Base-by-base conservation (phyloP, 2,329 filamentous ascomycete genomes). In the Hortaea werneckii region DNA sequence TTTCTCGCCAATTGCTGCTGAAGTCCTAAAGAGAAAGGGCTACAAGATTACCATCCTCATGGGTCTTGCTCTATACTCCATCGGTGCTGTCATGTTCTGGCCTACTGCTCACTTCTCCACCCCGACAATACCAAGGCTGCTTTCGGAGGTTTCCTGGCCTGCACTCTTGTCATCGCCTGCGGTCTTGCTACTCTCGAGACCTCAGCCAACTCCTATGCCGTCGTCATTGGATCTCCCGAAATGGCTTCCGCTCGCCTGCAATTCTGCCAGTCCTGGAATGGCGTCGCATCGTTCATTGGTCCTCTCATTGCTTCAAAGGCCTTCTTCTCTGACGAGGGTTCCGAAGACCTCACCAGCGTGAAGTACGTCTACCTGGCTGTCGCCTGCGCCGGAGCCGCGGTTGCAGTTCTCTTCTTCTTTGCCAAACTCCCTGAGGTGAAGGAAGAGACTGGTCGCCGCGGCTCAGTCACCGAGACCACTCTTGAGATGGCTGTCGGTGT, bases 21-120 rank as follows among this genome's bases (percentile, higher is more conserved):
- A 68, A 47, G 62, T 69, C 42, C 52, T 70, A 41, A 67, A 67
- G 53, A 61, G 66, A 50, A 67, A 63, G 51, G 68, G 69, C 29
- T 72, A 71, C 58, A 69, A 67, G 50, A 48, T 64, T 48, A 71
- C 67, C 26, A 71, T 72, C 54, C 59, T 72, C 45, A 66, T 66
- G 61, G 64, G 64, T 32, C 56, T 66, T 6, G 43, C 43, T 9
- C 50, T 66, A 43, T 65, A 65, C 58, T 64, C 60, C 6, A 45
- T 66, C 43, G 64, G 64, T 50, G 66, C 64, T 12, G 47, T 67
- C 47, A 43, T 64, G 49, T 66, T 67, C 54, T 67, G 64, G 63
- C 64, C 64, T 2, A 58, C 57, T 6, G 63, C 63, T 4, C 61
- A 66, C 44, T 66, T 63, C 53, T 50, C 54, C 13, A 56, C 34